Evolutionary conservation across 1,139 yeast genomes (phyloP), one percentile per base, ranked within the genome.

Genomic region (Blastobotrys indianensis): DNA sequence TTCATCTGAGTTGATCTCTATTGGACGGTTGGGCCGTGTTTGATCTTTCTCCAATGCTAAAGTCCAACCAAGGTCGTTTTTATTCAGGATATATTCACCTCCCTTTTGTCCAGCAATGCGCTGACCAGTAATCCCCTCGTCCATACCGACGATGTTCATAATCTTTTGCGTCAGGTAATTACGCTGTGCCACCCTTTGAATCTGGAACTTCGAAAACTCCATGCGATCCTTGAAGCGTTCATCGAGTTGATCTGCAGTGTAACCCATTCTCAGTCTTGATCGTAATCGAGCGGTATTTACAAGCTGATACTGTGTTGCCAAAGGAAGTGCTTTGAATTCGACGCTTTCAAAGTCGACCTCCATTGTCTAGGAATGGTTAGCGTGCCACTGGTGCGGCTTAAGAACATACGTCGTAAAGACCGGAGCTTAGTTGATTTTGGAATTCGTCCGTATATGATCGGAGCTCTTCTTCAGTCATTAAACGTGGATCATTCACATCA

Each of bases 191-290:
- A 94, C 97, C 75, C 92, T 86, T 56, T 85, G 81, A 51, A 94
- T 85, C 63, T 94, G 99, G 63, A 94, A 94, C 57, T 77, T 81
- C 13, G 97, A 88, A 59, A 94, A 94, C 50, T 88, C 97, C 79
- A 86, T 75, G 47, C 88, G 78, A 58, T 85, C 75, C 0, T 96
- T 94, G 57, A 92, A 94, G 49, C 87, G 68, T 3, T 76, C 70
- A 54, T 86, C 85, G 28, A 94, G 68, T 59, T 94, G 97, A 12
- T 85, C 92, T 50, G 87, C 86, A 0, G 90, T 74, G 60, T 84
- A 87, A 0, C 99, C 99, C 95, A 94, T 83, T 68, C 99, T 80
- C 62, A 94, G 75, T 47, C 99, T 70, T 0, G 97, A 90, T 52
- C 87, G 75, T 32, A 88, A 68, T 46, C 99, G 66, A 15, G 94